Percentiles rank a stretch among this genome's conserved stretches.
Evolutionary conservation across 1,284 basidiomycete genomes (phyloP).

Genomic region (Leccinum griseonigrum): DNA sequence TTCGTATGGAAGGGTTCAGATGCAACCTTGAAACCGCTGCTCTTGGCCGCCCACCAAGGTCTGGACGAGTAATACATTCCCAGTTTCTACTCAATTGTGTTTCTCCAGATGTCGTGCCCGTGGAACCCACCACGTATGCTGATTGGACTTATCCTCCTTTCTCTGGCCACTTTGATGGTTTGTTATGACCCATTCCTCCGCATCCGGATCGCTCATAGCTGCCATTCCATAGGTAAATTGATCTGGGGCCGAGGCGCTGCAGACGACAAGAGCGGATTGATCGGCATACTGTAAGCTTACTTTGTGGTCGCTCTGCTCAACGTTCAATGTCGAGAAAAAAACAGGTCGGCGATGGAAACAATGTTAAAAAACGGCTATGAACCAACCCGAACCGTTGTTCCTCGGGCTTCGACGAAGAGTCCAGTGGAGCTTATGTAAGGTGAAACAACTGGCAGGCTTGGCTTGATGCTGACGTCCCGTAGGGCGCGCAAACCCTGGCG

Average conservation of each 20-base stretch:
- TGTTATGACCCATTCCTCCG: constrained; percentile 1
- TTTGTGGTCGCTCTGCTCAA: background rate
- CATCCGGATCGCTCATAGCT: background rate
- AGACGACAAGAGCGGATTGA: constrained; percentile 52
- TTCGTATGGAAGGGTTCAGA: constrained; percentile 64
- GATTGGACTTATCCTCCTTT: constrained; percentile 58
- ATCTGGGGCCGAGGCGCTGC: constrained; percentile 51
- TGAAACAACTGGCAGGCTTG: background rate
- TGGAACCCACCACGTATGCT: constrained; percentile 49
- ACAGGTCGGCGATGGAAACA: constrained; percentile 39
- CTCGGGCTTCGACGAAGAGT: constrained; percentile 68
- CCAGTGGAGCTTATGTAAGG: constrained; percentile 44
- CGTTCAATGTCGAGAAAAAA: background rate
- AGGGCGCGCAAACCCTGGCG: constrained; percentile 29
- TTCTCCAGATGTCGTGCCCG: constrained; percentile 55
- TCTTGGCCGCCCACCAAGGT: constrained; percentile 69
- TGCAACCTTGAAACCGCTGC: constrained; percentile 55
- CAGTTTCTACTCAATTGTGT: background rate
- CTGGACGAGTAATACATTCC: constrained; percentile 3
- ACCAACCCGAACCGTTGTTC: constrained; percentile 49
- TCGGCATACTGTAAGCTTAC: constrained; percentile 39
- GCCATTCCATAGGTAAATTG: constrained; percentile 29
- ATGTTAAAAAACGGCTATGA: constrained; percentile 44
- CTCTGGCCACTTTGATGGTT: constrained; percentile 49
- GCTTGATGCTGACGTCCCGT: constrained; percentile 3